Conservation (phyloP, 306 rosid species). For the Vicia faba region DNA sequence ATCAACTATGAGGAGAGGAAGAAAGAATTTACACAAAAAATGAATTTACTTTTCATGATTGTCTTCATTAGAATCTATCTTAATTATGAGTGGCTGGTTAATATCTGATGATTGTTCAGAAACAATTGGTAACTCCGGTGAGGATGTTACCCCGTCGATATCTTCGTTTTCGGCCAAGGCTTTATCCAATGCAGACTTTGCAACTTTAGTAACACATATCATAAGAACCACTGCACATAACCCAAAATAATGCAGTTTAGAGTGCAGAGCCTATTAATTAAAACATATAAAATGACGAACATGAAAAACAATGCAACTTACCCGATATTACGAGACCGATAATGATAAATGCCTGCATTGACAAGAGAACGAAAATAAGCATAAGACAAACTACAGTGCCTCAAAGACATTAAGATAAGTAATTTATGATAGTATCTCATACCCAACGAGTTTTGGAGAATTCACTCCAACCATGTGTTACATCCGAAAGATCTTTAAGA, state of each 20-base stretch:
- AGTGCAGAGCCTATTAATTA: not conserved
- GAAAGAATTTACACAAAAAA: constrained; percentile 68
- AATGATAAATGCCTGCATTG: constrained; percentile 77
- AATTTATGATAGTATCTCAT: constrained; percentile 40
- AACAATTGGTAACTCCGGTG: constrained; percentile 57
- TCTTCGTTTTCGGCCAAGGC: constrained; percentile 87
- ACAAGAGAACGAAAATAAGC: constrained; percentile 36
- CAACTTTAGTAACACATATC: constrained; percentile 76
- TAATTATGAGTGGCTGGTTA: constrained; percentile 80
- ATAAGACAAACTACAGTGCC: constrained; percentile 13
- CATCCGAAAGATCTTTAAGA: constrained; percentile 94
- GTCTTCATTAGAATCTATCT: constrained; percentile 60
- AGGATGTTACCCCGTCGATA: constrained; percentile 44
- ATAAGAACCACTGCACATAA: constrained; percentile 77
- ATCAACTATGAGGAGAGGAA: constrained; percentile 33
- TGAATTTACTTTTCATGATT: constrained; percentile 56
- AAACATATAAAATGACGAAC: not conserved
- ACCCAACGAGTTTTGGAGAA: constrained; percentile 91
- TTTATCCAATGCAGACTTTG: constrained; percentile 84
- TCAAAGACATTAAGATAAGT: constrained; percentile 23
- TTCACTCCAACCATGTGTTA: constrained; percentile 91
- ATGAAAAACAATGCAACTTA: constrained; percentile 45
- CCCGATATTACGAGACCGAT: constrained; percentile 72
- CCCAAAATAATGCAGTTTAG: constrained; percentile 33
- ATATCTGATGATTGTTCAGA: constrained; percentile 61